Percentiles rank a stretch among this genome's conserved stretches.
Conservation (phyloP, 495 filamentous ascomycete genomes). For the Haplographium delicatum region DNA sequence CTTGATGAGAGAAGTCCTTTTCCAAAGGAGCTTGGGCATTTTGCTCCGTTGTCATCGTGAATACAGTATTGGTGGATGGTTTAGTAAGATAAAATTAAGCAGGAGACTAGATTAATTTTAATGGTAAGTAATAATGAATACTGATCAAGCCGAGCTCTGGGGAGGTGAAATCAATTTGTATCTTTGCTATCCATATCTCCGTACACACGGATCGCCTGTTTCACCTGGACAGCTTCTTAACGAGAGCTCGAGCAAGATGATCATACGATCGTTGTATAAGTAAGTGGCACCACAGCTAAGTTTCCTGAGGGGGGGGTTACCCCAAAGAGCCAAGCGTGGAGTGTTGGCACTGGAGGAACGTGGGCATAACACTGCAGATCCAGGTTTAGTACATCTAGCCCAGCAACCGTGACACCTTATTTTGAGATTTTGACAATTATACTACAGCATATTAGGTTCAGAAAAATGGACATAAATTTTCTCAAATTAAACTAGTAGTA, state of each 20-base stretch:
- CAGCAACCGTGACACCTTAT: too few species aligned
- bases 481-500: too few species aligned
- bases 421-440: too few species aligned
- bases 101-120: background rate
- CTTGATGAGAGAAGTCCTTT: slow-evolving; percentile 31
- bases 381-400: too few species aligned
- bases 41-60: slow-evolving; percentile 20
- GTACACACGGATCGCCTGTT: slow-evolving; percentile 6
- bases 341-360: slow-evolving; percentile 1
- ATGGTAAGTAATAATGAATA: background rate
- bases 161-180: slow-evolving; percentile 9
- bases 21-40: slow-evolving; percentile 20
- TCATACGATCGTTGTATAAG: slow-evolving; percentile 5
- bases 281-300: background rate
- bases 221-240: background rate
- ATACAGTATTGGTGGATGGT: background rate
- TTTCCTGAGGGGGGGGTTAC: slow-evolving; percentile 1
- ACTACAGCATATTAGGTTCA: too few species aligned
- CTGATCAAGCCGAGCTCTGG: background rate
- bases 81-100: background rate
- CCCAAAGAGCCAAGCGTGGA: slow-evolving; percentile 10
- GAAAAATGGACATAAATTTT: too few species aligned
- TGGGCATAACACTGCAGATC: background rate
- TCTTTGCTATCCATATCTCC: slow-evolving; percentile 7
- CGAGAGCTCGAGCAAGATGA: background rate